phyloP scores from a whole-genome alignment of 345 rosid species.

The Reutealis trisperma region DNA sequence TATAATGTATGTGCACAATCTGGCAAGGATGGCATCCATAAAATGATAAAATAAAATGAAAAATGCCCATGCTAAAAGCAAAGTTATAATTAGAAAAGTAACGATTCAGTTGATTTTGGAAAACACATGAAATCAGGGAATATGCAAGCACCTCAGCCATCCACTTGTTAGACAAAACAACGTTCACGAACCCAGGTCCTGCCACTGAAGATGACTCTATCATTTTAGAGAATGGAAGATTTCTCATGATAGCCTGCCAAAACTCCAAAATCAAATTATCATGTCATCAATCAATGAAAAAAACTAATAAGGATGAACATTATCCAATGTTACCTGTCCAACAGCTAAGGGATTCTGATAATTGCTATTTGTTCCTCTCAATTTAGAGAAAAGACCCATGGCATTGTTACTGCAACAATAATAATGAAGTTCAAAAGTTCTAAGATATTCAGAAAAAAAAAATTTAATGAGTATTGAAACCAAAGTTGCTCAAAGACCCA shows the following conservation, averaged over 20 bases:
- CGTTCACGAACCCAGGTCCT: constrained; percentile 92
- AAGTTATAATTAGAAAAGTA: no score
- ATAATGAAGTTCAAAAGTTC: background rate
- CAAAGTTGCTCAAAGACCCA: no score
- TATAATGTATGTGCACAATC: constrained; percentile 10
- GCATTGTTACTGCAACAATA: constrained; percentile 73
- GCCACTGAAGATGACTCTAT: constrained; percentile 81
- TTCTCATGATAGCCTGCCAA: constrained; percentile 65
- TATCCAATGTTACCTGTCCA: constrained; percentile 58
- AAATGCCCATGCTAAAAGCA: background rate
- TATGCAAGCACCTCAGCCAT: constrained; percentile 66
- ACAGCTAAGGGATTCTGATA: constrained; percentile 82
- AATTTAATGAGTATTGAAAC: no score
- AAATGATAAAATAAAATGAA: constrained; percentile 8
- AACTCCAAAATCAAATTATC: background rate
- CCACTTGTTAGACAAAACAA: constrained; percentile 73
- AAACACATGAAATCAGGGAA: constrained; percentile 2
- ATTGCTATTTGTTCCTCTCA: constrained; percentile 63
- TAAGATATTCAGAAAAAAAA: no score
- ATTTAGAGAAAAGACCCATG: constrained; percentile 77
- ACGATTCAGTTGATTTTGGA: background rate
- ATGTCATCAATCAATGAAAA: no score
- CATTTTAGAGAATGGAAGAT: constrained; percentile 79
- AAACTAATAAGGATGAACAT: no score
- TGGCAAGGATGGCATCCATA: background rate